phyloP scores from a whole-genome alignment of 805 yeast genomes.

The Millerozyma miso region DNA sequence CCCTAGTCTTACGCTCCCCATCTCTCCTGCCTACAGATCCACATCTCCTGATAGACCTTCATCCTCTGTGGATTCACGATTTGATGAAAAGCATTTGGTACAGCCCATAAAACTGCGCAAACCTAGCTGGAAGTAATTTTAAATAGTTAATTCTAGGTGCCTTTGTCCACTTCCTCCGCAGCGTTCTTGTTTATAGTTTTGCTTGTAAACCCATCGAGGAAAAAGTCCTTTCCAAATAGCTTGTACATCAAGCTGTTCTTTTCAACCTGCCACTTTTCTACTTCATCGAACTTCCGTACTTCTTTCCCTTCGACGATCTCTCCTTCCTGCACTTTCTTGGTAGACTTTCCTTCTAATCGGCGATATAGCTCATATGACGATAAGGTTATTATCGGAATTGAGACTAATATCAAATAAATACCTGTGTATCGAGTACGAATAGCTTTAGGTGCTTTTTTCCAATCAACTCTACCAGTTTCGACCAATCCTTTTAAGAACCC shows the following conservation, averaged over 20 bases:
- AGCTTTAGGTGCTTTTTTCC: slow-evolving; percentile 41
- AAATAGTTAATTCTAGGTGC: slow-evolving; percentile 1
- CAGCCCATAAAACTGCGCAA: slow-evolving; percentile 16
- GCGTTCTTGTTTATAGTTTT: slow-evolving; percentile 25
- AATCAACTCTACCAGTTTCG: slow-evolving; percentile 38
- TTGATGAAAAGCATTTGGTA: slow-evolving; percentile 27
- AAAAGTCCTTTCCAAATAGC: slow-evolving; percentile 39
- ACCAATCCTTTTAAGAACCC: slow-evolving; percentile 34
- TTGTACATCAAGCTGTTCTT: slow-evolving; percentile 32
- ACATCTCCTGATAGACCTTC: slow-evolving; percentile 34
- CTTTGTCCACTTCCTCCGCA: neutral
- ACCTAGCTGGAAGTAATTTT: slow-evolving; percentile 15
- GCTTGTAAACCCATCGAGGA: slow-evolving; percentile 41
- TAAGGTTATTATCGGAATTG: slow-evolving; percentile 33
- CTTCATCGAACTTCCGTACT: slow-evolving; percentile 34
- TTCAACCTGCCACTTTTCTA: slow-evolving; percentile 38
- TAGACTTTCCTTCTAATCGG: slow-evolving; percentile 36
- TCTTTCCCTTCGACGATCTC: slow-evolving; percentile 31
- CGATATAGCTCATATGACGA: slow-evolving; percentile 32
- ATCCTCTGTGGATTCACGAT: slow-evolving; percentile 32
- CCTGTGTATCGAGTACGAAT: slow-evolving; percentile 35
- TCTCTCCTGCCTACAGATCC: slow-evolving; percentile 12
- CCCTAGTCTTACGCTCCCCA: slow-evolving; percentile 15
- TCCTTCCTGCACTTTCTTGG: slow-evolving; percentile 38
- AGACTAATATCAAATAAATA: slow-evolving; percentile 31